Evolutionary conservation across 2,329 filamentous ascomycete genomes (phyloP).

Genomic region (Rasamsonia emersonii): DNA sequence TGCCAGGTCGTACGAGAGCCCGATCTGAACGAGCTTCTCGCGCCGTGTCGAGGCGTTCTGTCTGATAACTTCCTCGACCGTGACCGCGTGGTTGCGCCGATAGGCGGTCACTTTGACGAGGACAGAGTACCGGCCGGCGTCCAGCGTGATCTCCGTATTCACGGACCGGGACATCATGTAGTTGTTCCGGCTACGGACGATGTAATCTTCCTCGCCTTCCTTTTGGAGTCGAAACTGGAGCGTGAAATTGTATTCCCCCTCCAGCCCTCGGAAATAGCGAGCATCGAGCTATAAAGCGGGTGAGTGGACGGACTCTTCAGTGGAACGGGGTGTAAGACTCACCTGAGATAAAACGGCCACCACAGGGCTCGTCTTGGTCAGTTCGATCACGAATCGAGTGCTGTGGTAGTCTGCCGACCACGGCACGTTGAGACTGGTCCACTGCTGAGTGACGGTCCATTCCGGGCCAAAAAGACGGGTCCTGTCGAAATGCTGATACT

Average conservation of each 20-base stretch:
- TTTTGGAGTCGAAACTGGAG: slow-evolving; percentile 53
- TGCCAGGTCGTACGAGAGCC: slow-evolving; percentile 38
- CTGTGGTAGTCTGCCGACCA: slow-evolving; percentile 55
- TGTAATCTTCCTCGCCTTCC: slow-evolving; percentile 52
- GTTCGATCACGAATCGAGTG: slow-evolving; percentile 49
- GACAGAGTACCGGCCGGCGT: slow-evolving; percentile 66
- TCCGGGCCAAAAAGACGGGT: slow-evolving; percentile 53
- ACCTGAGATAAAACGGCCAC: slow-evolving; percentile 52
- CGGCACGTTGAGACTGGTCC: slow-evolving; percentile 52
- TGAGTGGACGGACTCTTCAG: background rate
- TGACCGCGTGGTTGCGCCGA: slow-evolving; percentile 41
- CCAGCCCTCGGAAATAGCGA: slow-evolving; percentile 51
- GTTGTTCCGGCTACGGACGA: slow-evolving; percentile 47
- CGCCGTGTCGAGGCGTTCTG: slow-evolving; percentile 53
- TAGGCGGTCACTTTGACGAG: slow-evolving; percentile 65
- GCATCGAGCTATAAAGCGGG: slow-evolving; percentile 48
- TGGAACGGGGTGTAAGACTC: too few relatives aligned
- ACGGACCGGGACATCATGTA: slow-evolving; percentile 64
- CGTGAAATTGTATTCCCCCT: slow-evolving; percentile 49
- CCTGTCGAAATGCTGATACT: slow-evolving; percentile 53
- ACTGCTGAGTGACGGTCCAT: slow-evolving; percentile 53
- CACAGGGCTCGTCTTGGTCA: slow-evolving; percentile 44
- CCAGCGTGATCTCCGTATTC: slow-evolving; percentile 66
- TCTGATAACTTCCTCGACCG: slow-evolving; percentile 60
- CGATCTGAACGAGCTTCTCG: slow-evolving; percentile 57